Percentiles rank a stretch among this genome's conserved stretches.
Evolutionary conservation across 257 asterid species (phyloP).

Genomic region (Forsythia suspensa): DNA sequence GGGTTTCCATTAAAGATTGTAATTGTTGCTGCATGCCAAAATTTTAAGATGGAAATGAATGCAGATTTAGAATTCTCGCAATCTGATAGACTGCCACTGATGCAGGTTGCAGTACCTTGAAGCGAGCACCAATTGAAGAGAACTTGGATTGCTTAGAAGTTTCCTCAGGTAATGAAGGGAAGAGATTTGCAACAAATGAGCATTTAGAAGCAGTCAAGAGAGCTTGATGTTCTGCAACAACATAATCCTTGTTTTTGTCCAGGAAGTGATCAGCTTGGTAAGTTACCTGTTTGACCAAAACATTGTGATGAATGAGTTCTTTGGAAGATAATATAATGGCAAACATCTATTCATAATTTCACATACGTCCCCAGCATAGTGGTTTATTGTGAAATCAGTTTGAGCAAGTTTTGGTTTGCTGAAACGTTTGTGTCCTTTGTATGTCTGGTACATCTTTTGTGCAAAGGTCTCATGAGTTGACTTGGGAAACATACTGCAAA

Average conservation of each 20-base stretch:
- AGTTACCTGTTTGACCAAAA: constrained; percentile 61
- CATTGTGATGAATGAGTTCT: constrained; percentile 20
- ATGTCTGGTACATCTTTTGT: constrained; percentile 96
- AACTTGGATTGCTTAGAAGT: constrained; percentile 87
- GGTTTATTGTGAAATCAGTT: constrained; percentile 84
- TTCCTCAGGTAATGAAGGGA: constrained; percentile 77
- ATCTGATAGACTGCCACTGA: not conserved
- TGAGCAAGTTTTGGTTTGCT: constrained; percentile 93
- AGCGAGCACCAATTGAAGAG: constrained; percentile 93
- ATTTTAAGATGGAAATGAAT: constrained; percentile 12
- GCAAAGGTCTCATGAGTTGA: constrained; percentile 96
- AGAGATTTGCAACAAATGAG: constrained; percentile 71
- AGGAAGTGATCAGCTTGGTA: constrained; percentile 92
- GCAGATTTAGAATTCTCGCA: constrained; percentile 22
- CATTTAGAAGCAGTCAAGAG: constrained; percentile 75
- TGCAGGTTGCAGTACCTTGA: constrained; percentile 56
- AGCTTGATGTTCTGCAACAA: constrained; percentile 91
- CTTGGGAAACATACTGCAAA: constrained; percentile 94
- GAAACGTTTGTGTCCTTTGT: constrained; percentile 81
- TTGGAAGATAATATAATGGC: constrained; percentile 19
- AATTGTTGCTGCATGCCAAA: constrained; percentile 78
- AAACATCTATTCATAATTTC: not conserved
- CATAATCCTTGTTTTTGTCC: constrained; percentile 95
- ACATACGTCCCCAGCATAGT: constrained; percentile 97
- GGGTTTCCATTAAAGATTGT: constrained; percentile 89